These are phyloP conservation scores for Trematosphaeria pertusa DNA, from an alignment of 2,329 filamentous ascomycete genomes.

Conservation along the genomic window DNA sequence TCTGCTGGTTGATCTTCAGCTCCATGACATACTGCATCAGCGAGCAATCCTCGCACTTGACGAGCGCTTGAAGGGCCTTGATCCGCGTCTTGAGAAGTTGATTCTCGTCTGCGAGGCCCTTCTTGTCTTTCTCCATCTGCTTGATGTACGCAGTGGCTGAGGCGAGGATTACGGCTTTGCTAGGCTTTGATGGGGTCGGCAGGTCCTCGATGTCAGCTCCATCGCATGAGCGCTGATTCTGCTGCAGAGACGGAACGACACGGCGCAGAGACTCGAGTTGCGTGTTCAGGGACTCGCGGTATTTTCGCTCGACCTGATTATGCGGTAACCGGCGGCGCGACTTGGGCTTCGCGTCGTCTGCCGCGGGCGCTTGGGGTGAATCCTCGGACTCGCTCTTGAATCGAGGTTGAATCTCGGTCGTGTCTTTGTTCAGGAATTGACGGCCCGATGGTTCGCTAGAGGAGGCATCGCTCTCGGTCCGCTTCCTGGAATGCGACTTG, in stretches of 20 bases:
- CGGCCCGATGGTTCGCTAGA: slow-evolving; percentile 39
- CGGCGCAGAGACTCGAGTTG: slow-evolving; percentile 52
- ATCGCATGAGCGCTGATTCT: slow-evolving; percentile 43
- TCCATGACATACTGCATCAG: slow-evolving; percentile 54
- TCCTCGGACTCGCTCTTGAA: slow-evolving; percentile 44
- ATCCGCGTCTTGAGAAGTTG: slow-evolving; percentile 47
- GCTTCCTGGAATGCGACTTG: slow-evolving; percentile 43
- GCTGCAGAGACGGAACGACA: slow-evolving; percentile 50
- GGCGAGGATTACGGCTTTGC: slow-evolving; percentile 56
- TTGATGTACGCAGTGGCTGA: slow-evolving; percentile 56
- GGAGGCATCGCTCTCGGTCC: slow-evolving; percentile 43
- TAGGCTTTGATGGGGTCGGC: slow-evolving; percentile 50
- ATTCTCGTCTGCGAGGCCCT: slow-evolving; percentile 48
- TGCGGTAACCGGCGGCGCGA: slow-evolving; percentile 48
- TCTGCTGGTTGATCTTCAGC: slow-evolving; percentile 45
- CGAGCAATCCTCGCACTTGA: slow-evolving; percentile 56
- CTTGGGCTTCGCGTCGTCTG: slow-evolving; percentile 39
- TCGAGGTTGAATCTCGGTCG: slow-evolving; percentile 22
- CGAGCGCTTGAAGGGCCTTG: slow-evolving; percentile 52
- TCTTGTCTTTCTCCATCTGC: slow-evolving; percentile 53
- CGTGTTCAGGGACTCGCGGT: slow-evolving; percentile 55
- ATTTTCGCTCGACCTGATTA: slow-evolving; percentile 56
- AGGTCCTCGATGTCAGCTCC: slow-evolving; percentile 53
- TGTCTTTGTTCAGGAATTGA: slow-evolving; percentile 30
- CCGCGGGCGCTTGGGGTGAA: slow-evolving; percentile 22